Evolutionary conservation across 164 flowering plant species (phyloP), one percentile per base, ranked within the genome.

Genomic region (Warburgia ugandensis): DNA sequence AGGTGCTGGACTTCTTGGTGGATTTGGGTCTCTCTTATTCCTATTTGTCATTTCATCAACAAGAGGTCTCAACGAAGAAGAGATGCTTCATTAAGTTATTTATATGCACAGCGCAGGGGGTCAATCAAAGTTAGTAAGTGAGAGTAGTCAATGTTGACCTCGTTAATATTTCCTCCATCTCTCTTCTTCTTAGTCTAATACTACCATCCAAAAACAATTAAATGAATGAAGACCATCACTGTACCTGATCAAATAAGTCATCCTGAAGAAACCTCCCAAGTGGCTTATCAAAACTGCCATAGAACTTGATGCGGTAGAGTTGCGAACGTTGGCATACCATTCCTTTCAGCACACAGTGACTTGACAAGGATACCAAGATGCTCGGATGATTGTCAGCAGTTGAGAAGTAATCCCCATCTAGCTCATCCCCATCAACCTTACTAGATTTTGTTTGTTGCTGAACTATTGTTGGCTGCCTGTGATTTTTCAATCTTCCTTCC

Each of bases 261-360:
- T 84, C 83, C 29, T 64, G 79, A 59, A 91, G 87, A 72, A 74
- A 84, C 68, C 79, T 77, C 45, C 97, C 97, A 13, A 91, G 83
- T 50, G 97, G 97, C 69, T 84, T 91, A 67, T 91, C 97, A 65
- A 76, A 83, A 56, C 67, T 70, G 19, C 97, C 92, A 70, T 91
- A 91, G 52, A 87, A 91, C 69, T 83, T 87, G 30, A 91, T 80
- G 3, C 95, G 91, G 49, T 77, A 52, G 38, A 90, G 89, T 32
- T 82, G 78, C 48, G 95, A 81, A 27, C 82, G 90, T 64, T 80
- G 94, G 66, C 96, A 91, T 17, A 83, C 87, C 46, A 78, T 78
- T 67, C 80, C 90, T 65, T 79, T 87, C 35, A 66, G 63, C 25
- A 81, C 75, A 61, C 81, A 81, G 19, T 74, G 82, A 61, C 87